These are phyloP conservation scores for Boechera divaricarpa DNA, from an alignment of 345 rosid species.

Conservation along the genomic window DNA sequence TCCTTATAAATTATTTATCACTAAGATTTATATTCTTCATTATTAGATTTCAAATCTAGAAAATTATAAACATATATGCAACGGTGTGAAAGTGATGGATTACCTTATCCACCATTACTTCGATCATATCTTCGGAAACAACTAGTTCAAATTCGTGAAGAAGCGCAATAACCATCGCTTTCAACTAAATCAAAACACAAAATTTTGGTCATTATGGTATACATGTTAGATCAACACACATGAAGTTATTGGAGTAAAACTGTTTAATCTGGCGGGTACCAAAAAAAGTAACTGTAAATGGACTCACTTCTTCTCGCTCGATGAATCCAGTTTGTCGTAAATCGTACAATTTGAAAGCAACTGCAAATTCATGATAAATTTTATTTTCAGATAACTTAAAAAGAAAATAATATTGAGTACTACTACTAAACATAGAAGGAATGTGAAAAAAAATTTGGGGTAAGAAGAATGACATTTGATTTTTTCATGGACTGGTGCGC, in stretches of 20 bases:
- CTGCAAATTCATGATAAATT: constrained; percentile 50
- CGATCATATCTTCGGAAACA: constrained; percentile 70
- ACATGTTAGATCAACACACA: constrained; percentile 1
- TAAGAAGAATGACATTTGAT: constrained; percentile 56
- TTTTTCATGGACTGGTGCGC: constrained; percentile 69
- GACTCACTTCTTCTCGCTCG: constrained; percentile 81
- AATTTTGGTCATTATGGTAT: background rate
- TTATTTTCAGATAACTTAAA: background rate
- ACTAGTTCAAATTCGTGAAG: constrained; percentile 82
- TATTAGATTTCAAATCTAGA: background rate
- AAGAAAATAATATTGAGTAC: background rate
- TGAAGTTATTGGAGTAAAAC: background rate
- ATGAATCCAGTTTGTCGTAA: constrained; percentile 86
- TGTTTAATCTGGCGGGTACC: background rate
- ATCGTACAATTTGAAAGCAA: constrained; percentile 87
- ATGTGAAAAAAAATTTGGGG: background rate
- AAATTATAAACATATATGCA: background rate
- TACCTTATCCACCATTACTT: constrained; percentile 83
- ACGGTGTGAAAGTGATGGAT: background rate
- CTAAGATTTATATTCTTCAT: background rate
- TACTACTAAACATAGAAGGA: no score
- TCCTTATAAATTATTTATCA: background rate
- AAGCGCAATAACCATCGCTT: constrained; percentile 93
- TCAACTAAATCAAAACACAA: constrained; percentile 52
- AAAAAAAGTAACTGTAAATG: background rate